Conservation (phyloP, 192 early-diverging fungal species). For the Gryganskiella cystojenkinii region DNA sequence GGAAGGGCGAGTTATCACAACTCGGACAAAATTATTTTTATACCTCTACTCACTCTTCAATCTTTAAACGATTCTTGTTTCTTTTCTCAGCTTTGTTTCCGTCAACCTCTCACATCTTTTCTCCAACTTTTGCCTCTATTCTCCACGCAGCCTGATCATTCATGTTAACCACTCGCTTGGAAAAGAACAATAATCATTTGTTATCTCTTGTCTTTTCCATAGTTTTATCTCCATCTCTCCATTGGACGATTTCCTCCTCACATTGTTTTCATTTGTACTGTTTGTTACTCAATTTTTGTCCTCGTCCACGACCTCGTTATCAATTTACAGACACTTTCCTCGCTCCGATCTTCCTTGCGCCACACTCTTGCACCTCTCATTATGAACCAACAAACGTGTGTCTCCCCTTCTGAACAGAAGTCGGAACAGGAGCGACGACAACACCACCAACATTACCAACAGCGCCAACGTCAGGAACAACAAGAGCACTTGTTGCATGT, state of each 20-base stretch:
- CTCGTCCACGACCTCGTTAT: too few species aligned
- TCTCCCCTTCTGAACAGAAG: background rate
- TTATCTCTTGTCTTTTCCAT: background rate
- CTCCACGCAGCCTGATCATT: background rate
- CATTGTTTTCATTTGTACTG: too few species aligned
- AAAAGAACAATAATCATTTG: background rate
- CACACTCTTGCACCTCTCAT: background rate
- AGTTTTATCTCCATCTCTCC: too few species aligned
- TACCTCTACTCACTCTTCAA: too few species aligned
- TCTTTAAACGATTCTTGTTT: too few species aligned
- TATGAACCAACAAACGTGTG: background rate
- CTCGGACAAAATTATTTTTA: too few species aligned
- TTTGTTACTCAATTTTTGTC: too few species aligned
- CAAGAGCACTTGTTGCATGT: constrained; percentile 8
- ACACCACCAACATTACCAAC: background rate
- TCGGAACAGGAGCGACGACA: background rate
- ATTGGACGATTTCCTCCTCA: too few species aligned
- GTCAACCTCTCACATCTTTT: too few species aligned
- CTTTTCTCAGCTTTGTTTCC: too few species aligned
- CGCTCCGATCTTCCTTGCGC: background rate
- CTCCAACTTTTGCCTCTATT: too few species aligned
- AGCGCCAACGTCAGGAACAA: constrained; percentile 2
- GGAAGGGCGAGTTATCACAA: too few species aligned
- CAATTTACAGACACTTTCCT: background rate
- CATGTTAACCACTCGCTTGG: background rate